phyloP scores from a whole-genome alignment of 805 yeast genomes.

The Kodamaea fukazawae region DNA sequence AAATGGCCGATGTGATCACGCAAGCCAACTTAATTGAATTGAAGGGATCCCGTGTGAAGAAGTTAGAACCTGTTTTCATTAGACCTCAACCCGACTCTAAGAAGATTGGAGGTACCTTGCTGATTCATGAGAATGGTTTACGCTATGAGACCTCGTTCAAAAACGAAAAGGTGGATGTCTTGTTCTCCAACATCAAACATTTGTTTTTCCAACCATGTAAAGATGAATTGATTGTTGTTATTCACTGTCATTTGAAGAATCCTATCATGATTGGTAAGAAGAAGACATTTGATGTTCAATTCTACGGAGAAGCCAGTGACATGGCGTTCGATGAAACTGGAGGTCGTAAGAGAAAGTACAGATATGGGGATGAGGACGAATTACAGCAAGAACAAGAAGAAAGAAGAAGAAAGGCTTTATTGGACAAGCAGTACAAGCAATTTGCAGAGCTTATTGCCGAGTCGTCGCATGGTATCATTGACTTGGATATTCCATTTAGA shows the following conservation, averaged over 20 bases:
- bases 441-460: conserved; percentile 92
- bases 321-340: conserved; percentile 97
- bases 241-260: conserved; percentile 87
- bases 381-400: conserved; percentile 98
- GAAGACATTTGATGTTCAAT: conserved; percentile 92
- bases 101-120: conserved; percentile 85
- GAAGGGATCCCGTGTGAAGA: conserved; percentile 78
- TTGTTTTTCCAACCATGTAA: conserved; percentile 94
- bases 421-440: conserved; percentile 86
- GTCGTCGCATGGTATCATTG: conserved; percentile 77
- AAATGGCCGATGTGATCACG: conserved; percentile 88
- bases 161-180: conserved; percentile 79
- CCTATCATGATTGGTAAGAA: conserved; percentile 95
- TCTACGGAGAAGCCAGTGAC: conserved; percentile 95
- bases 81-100: conserved; percentile 98
- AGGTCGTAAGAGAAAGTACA: conserved; percentile 78
- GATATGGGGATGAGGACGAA: conserved; percentile 98
- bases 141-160: conserved; percentile 86
- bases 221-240: conserved; percentile 87
- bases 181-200: conserved; percentile 89
- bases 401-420: conserved; percentile 82
- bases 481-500: conserved; percentile 90
- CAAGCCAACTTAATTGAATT: conserved; percentile 86
- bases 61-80: conserved; percentile 83
- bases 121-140: conserved; percentile 94